Evolutionary conservation across 169 alveolate species (phyloP).

Genomic region (Plasmodium gaboni): DNA sequence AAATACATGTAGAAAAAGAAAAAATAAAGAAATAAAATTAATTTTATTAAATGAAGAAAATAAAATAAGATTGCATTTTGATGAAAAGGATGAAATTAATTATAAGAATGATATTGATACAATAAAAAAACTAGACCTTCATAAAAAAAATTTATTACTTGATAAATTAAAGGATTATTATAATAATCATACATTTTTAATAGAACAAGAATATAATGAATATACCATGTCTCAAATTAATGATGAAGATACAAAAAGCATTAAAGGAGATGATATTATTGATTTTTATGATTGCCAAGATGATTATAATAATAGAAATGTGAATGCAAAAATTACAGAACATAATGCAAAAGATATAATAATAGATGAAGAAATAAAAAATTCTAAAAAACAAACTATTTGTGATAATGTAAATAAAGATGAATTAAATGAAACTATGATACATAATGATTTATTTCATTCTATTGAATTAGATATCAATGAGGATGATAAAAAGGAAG

Average conservation of each 20-base stretch:
- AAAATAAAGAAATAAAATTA: conserved; percentile 3
- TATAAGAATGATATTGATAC: background rate
- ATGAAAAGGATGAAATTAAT: background rate
- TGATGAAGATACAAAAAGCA: background rate
- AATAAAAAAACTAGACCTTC: conserved; percentile 2
- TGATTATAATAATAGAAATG: background rate
- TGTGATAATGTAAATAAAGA: no score
- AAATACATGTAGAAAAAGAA: background rate
- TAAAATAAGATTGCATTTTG: background rate
- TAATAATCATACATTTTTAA: background rate
- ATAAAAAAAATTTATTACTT: conserved; percentile 19
- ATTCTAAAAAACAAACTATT: background rate
- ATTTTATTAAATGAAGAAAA: conserved; percentile 7
- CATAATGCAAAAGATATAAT: background rate
- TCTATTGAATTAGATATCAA: no score
- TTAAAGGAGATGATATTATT: background rate
- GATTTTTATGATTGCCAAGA: background rate
- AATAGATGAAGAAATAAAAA: background rate
- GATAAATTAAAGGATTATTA: conserved; percentile 22
- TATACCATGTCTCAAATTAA: background rate
- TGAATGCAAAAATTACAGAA: background rate
- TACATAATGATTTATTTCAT: no score
- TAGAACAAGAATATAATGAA: background rate
- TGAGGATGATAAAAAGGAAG: no score
- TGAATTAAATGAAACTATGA: no score